phyloP scores from a whole-genome alignment of 371 early-diverging fungal genomes.

The Mortierella sp. region DNA sequence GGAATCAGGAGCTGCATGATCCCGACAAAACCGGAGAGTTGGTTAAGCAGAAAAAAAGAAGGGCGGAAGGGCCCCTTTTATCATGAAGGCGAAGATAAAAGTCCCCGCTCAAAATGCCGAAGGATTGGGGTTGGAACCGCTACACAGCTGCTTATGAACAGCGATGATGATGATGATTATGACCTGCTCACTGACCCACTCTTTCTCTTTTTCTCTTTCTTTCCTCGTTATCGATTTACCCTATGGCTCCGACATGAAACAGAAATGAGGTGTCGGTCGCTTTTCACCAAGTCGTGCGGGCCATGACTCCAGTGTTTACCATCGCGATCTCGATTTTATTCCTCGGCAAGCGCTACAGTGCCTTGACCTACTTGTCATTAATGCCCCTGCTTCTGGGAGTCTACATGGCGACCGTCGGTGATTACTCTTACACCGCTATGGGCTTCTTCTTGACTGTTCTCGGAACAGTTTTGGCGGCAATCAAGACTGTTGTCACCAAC shows the following conservation, averaged over 20 bases:
- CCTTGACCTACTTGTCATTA: slow-evolving; percentile 73
- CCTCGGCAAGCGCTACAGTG: slow-evolving; percentile 69
- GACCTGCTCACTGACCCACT: not conserved
- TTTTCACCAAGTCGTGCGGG: slow-evolving; percentile 91
- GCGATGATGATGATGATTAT: not conserved
- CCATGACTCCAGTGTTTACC: slow-evolving; percentile 89
- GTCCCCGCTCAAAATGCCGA: not conserved
- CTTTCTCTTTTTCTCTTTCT: not conserved
- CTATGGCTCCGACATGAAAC: slow-evolving; percentile 2
- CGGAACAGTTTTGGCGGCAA: slow-evolving; percentile 84
- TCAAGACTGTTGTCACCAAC: slow-evolving; percentile 91
- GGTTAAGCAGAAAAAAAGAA: not conserved
- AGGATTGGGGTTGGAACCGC: not conserved
- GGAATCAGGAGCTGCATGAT: not conserved
- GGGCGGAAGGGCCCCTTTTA: not conserved
- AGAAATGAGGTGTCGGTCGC: slow-evolving; percentile 69
- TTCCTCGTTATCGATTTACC: not conserved
- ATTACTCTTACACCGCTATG: slow-evolving; percentile 80
- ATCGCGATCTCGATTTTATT: slow-evolving; percentile 73
- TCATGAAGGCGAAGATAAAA: too few species aligned
- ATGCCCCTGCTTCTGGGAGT: slow-evolving; percentile 85
- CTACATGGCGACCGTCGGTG: slow-evolving; percentile 86
- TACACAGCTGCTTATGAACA: not conserved
- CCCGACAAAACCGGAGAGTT: not conserved
- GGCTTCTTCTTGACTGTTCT: slow-evolving; percentile 86